Evolutionary conservation across 208 protist genomes (phyloP).

Genomic region (Trypanosomatidae sp.): DNA sequence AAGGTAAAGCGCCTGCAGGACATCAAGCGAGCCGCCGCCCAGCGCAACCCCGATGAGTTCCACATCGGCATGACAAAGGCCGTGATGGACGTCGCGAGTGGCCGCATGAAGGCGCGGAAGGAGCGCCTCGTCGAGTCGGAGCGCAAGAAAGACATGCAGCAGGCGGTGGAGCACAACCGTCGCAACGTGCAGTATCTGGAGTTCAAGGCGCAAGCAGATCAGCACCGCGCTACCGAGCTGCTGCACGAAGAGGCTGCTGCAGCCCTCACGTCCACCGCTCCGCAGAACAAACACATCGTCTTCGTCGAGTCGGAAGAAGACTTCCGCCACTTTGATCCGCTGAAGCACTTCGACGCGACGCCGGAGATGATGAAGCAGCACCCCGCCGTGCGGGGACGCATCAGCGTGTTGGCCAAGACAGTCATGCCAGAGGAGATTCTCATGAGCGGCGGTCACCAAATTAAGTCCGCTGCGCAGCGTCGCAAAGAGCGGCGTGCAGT

Average conservation of each 20-base stretch:
- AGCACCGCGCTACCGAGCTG: constrained; percentile 64
- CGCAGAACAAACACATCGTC: constrained; percentile 83
- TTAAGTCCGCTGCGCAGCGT: constrained; percentile 70
- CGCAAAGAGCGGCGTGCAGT: constrained; percentile 74
- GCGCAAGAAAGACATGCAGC: constrained; percentile 55
- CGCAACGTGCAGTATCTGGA: constrained; percentile 86
- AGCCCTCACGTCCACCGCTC: constrained; percentile 60
- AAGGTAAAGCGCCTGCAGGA: constrained; percentile 77
- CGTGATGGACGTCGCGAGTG: constrained; percentile 82
- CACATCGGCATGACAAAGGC: constrained; percentile 93
- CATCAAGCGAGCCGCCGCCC: constrained; percentile 81
- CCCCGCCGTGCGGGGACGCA: constrained; percentile 70
- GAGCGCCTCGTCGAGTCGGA: constrained; percentile 38
- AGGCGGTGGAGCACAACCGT: constrained; percentile 60
- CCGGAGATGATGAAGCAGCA: constrained; percentile 86
- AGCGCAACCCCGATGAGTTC: constrained; percentile 95
- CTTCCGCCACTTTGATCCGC: constrained; percentile 72
- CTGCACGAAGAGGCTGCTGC: constrained; percentile 71
- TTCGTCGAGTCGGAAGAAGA: constrained; percentile 86
- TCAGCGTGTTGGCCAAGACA: constrained; percentile 73
- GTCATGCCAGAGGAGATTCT: constrained; percentile 85
- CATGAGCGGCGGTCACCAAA: constrained; percentile 52
- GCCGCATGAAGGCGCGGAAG: constrained; percentile 70
- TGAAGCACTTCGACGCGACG: constrained; percentile 81
- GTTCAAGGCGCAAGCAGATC: constrained; percentile 75